Base-by-base conservation (phyloP, 1,284 basidiomycete genomes). In the Moesziomyces sp. region DNA sequence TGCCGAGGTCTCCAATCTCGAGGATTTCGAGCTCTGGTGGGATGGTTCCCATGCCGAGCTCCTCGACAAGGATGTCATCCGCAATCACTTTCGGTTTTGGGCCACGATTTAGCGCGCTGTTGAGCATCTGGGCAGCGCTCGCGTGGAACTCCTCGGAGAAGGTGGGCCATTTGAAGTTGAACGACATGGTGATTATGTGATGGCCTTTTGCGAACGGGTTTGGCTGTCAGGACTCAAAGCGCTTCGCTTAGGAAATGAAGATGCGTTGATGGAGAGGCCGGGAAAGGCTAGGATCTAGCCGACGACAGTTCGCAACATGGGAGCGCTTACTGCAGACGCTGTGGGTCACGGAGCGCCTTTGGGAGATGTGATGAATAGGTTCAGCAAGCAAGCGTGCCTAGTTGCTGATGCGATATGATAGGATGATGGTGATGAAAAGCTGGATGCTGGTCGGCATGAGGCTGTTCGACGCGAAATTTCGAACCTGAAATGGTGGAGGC, bases 31-130 rank as follows among this genome's bases (percentile, higher is more conserved):
- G 88, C 73, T 98, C 96, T 46, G 97, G 97, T 21, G 97, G 96
- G 87, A 97, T 92, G 1, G 92, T 94, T 45, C 97, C 97, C 96
- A 99, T 99, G 85, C 95, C 91, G 30, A 99, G 87, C 85, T 98
- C 96, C 60, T 97, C 92, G 34, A 99, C 97, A 83, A 97, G 92
- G 76, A 99, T 99, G 84, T 90, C 91, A 85, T 97, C 97, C 62
- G 94, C 95, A 80, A 99, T 99, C 80, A 99, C 92, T 34, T 94
- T 94, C 1, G 97, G 97, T 84, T 97, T 98, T 4, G 78, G 76
- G 2, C 82, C 82, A 40, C 75, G 69, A 38, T 84, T 84, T 57
- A 84, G 77, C 46, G 87, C 92, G 55, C 64, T 74, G 57, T 77
- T 76, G 53, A 83, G 79, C 66, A 80, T 81, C 52, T 68, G 52